phyloP scores from a whole-genome alignment of 371 early-diverging fungal genomes.

The Amoeboaphelidium occidentale region DNA sequence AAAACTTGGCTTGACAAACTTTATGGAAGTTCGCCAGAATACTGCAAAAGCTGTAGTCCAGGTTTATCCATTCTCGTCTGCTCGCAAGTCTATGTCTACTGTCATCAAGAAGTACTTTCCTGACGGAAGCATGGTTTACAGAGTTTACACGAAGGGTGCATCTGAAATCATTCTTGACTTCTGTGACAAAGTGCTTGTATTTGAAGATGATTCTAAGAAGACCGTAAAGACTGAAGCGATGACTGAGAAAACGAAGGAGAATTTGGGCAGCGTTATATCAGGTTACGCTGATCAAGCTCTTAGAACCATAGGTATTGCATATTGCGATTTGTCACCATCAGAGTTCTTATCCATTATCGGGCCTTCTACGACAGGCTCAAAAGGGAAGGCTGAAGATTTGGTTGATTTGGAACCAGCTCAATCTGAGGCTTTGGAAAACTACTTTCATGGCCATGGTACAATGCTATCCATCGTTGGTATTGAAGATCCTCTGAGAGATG shows the following conservation, averaged over 20 bases:
- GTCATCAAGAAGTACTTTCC: neutral
- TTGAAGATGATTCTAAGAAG: neutral
- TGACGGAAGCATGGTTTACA: constrained; percentile 15
- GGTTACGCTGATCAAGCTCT: constrained; percentile 54
- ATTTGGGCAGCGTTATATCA: constrained; percentile 31
- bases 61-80: constrained; percentile 40
- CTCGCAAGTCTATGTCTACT: constrained; percentile 55
- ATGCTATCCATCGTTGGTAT: constrained; percentile 69
- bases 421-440: constrained; percentile 1
- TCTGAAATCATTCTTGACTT: constrained; percentile 47
- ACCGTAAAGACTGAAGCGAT: constrained; percentile 13
- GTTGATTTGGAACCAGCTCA: neutral
- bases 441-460: constrained; percentile 12
- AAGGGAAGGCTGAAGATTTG: constrained; percentile 2
- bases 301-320: constrained; percentile 64
- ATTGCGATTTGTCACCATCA: constrained; percentile 35
- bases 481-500: constrained; percentile 71
- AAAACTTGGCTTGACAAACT: neutral
- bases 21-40: neutral
- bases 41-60: neutral
- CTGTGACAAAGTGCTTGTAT: constrained; percentile 17
- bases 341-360: constrained; percentile 9
- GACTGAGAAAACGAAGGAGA: constrained; percentile 22
- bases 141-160: constrained; percentile 50
- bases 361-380: constrained; percentile 3